Base-by-base conservation (phyloP, 257 asterid genomes). In the Lithospermum erythrorhizon region DNA sequence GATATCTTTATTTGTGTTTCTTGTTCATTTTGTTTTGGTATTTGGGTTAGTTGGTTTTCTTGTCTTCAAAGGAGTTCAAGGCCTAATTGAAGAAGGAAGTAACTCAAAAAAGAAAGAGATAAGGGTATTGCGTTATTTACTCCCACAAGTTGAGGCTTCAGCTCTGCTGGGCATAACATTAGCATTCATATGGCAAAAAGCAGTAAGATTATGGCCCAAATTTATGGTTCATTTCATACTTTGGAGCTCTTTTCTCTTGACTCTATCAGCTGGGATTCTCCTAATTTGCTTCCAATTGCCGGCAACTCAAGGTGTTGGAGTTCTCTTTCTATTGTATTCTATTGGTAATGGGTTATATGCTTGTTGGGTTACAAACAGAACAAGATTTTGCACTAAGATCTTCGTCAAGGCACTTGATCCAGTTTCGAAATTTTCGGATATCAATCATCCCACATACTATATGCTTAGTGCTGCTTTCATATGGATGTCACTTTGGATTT, bases 401-500 rank as follows among this genome's bases (percentile, higher is more conserved):
- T 79, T 93, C 35, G 47, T 77, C 47, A 84, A 86, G 62, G 78
- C 98, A 0, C 97, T 93, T 14, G 94, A 93, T 25, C 97, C 97
- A 0, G 97, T 77, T 1, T 61, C 97, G 0, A 93, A 83, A 72
- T 93, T 93, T 66, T 76, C 74, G 0, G 91, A 84, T 72, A 3
- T 93, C 30, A 93, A 89, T 32, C 85, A 66, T 52, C 97, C 98
- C 2, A 93, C 89, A 63, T 93, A 86, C 22, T 74, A 73, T 71
- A 86, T 87, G 95, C 94, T 93, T 59, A 81, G 76, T 37, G 86
- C 86, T 7, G 98, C 91, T 48, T 93, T 93, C 73, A 27, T 89
- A 49, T 93, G 96, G 96, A 93, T 93, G 95, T 89, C 97, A 14
- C 51, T 93, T 30, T 93, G 97, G 96, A 83, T 84, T 53, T 66